Percentiles rank a stretch among this genome's conserved stretches.
These are phyloP conservation scores for Tagetes patula DNA, from an alignment of 129 eudicot genomes.

Conservation along the genomic window DNA sequence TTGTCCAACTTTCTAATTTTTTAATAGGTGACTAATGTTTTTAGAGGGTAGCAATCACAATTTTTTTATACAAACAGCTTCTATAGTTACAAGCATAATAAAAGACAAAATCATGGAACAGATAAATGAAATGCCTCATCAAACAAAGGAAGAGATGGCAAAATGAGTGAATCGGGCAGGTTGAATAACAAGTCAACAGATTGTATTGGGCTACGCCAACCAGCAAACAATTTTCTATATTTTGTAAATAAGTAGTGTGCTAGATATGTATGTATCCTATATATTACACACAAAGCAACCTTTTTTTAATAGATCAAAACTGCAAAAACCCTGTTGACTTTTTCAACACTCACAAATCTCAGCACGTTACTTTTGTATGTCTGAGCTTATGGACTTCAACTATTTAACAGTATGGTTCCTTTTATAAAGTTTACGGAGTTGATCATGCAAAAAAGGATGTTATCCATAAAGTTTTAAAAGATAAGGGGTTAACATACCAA, in stretches of 20 bases:
- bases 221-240: slow-evolving; percentile 3
- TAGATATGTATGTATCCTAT: background rate
- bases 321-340: background rate
- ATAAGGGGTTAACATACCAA: background rate
- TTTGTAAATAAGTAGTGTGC: background rate
- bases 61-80: background rate
- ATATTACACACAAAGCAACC: background rate
- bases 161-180: background rate
- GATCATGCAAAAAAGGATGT: background rate
- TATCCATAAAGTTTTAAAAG: background rate
- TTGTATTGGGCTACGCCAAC: background rate
- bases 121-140: background rate
- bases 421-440: background rate
- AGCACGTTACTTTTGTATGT: no score
- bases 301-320: background rate
- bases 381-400: background rate
- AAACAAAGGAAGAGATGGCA: slow-evolving; percentile 11
- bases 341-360: no score
- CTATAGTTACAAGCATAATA: background rate
- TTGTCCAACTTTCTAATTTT: background rate
- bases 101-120: background rate
- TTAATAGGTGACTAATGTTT: background rate
- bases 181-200: background rate
- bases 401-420: background rate
- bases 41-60: no score